phyloP scores from a whole-genome alignment of 1,139 yeast genomes.

The Nadsonia starkeyi-henricii region DNA sequence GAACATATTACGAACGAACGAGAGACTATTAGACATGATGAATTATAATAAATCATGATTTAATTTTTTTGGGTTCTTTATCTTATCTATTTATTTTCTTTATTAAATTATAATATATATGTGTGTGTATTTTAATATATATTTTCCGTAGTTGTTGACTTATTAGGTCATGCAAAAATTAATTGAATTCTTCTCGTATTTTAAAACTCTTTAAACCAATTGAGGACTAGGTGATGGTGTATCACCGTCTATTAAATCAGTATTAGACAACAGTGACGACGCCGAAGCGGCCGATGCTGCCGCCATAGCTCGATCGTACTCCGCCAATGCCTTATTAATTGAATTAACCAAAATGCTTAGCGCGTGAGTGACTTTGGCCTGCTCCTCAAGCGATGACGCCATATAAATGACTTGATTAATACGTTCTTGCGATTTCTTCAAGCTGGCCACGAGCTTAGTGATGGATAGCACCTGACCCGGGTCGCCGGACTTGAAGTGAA shows the following conservation, averaged over 20 bases:
- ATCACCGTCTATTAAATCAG: no score
- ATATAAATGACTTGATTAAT: conserved; percentile 25
- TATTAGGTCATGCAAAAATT: no score
- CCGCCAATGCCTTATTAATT: conserved; percentile 26
- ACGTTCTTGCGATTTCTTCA: conserved; percentile 35
- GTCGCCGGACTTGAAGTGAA: conserved; percentile 45
- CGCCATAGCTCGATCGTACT: conserved; percentile 23
- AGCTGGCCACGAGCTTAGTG: conserved; percentile 32
- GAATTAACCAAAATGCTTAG: conserved; percentile 28
- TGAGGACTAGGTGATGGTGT: no score
- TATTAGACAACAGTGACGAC: no score
- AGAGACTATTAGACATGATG: neutral
- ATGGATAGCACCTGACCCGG: conserved; percentile 35
- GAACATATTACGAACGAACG: neutral
- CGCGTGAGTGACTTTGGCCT: conserved; percentile 17
- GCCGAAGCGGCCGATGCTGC: no score
- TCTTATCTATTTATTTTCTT: no score
- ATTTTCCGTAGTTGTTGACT: no score
- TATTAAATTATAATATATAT: no score
- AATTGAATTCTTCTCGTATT: no score
- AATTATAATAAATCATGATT: neutral
- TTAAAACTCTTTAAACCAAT: no score
- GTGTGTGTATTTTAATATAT: no score
- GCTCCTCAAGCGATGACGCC: conserved; percentile 17
- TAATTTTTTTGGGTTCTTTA: no score